phyloP scores from a whole-genome alignment of 495 filamentous ascomycete genomes.

The Arthonia radiata region DNA sequence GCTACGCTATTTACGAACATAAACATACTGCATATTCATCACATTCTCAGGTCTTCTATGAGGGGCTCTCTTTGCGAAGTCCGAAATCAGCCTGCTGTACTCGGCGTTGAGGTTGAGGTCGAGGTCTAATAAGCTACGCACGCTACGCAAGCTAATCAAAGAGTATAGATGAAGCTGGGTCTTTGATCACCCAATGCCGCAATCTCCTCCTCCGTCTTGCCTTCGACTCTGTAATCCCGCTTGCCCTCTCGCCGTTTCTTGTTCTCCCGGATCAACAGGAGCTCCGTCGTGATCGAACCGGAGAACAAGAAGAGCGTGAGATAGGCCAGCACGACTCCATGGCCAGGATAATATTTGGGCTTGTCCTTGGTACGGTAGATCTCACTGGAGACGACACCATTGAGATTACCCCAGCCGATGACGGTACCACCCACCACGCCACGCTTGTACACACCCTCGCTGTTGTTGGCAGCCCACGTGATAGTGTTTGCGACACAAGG shows the following conservation, averaged over 20 bases:
- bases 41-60: too few relatives aligned
- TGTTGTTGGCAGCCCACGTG: conserved; percentile 72
- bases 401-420: conserved; percentile 81
- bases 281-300: conserved; percentile 36
- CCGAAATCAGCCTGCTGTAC: too few relatives aligned
- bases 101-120: too few relatives aligned
- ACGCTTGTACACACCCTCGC: conserved; percentile 79
- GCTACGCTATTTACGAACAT: too few relatives aligned
- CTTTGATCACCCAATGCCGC: conserved; percentile 40
- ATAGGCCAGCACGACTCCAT: conserved; percentile 35
- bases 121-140: too few relatives aligned
- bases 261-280: conserved; percentile 42
- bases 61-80: too few relatives aligned
- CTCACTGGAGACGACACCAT: conserved; percentile 62
- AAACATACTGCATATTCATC: too few relatives aligned
- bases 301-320: conserved; percentile 32
- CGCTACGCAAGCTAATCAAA: too few relatives aligned
- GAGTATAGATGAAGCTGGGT: too few relatives aligned
- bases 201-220: conserved; percentile 30
- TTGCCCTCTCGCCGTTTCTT: conserved; percentile 31
- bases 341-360: conserved; percentile 36
- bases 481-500: conserved; percentile 83
- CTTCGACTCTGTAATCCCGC: conserved; percentile 41
- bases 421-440: conserved; percentile 61
- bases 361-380: conserved; percentile 31